A percentile compares a stretch with the other conserved stretches of the same genome.
These are phyloP conservation scores for Pythium utonaiense DNA, from an alignment of 352 stramenopile species.

Conservation along the genomic window DNA sequence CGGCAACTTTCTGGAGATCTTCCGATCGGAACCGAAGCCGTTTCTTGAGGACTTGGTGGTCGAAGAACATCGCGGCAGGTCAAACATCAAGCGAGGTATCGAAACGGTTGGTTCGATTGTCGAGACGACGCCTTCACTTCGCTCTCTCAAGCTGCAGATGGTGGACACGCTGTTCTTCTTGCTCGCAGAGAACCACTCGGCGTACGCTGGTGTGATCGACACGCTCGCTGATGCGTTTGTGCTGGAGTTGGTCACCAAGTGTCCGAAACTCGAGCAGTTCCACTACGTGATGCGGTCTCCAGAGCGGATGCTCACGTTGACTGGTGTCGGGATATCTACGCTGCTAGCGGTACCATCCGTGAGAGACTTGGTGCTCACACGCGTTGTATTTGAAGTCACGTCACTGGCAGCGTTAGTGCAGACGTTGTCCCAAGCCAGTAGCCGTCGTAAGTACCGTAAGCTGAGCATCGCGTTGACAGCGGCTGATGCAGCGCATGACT, in stretches of 20 bases:
- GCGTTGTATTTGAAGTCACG: slow-evolving; percentile 2
- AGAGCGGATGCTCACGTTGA: slow-evolving; percentile 7
- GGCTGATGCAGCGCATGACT: slow-evolving; percentile 6
- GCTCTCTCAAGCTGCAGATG: slow-evolving; percentile 1
- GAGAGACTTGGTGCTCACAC: slow-evolving; percentile 2
- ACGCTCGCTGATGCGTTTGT: slow-evolving; percentile 9
- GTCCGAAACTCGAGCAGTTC: slow-evolving; percentile 14
- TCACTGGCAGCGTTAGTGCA: neutral
- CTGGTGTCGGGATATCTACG: neutral
- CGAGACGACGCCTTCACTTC: neutral
- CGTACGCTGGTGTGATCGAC: slow-evolving; percentile 2
- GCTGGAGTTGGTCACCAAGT: neutral
- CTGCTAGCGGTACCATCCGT: neutral
- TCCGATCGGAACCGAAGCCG: neutral
- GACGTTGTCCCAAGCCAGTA: neutral
- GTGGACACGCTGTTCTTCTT: slow-evolving; percentile 9
- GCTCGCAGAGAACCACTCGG: slow-evolving; percentile 8
- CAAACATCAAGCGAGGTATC: slow-evolving; percentile 3
- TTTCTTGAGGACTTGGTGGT: slow-evolving; percentile 1
- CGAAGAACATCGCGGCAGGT: neutral
- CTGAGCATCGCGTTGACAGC: slow-evolving; percentile 4
- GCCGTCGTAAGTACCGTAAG: neutral
- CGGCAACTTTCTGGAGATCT: neutral
- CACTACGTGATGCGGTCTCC: slow-evolving; percentile 10
- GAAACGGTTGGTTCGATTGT: neutral